Conservation (phyloP, 192 early-diverging fungal species). For the Coemansia sp. region DNA sequence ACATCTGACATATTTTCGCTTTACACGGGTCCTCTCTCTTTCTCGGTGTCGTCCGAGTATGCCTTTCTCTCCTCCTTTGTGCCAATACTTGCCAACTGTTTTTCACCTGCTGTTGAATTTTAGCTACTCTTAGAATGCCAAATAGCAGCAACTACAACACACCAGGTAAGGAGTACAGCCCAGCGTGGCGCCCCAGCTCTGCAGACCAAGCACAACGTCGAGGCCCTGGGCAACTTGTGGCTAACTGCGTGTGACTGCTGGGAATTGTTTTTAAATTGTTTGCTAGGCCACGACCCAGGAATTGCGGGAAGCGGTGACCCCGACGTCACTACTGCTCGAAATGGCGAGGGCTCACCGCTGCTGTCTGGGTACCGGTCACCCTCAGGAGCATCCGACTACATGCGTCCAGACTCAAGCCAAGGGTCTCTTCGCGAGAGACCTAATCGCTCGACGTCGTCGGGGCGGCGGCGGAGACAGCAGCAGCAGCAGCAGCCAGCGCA, state of each 20-base stretch:
- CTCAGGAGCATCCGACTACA: constrained; percentile 6
- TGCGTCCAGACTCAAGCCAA: constrained; percentile 28
- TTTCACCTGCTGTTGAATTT: not conserved
- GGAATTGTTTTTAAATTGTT: not conserved
- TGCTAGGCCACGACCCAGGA: not conserved
- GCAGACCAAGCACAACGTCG: not conserved
- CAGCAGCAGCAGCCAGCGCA: constrained; percentile 7
- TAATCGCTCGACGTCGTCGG: not conserved
- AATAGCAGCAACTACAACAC: not conserved
- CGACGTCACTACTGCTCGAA: not conserved
- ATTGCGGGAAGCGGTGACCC: not conserved
- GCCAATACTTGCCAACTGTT: not conserved
- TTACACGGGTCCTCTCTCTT: not conserved
- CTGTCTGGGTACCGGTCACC: constrained; percentile 12
- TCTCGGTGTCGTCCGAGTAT: not conserved
- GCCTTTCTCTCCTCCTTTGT: not conserved
- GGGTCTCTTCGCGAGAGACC: constrained; percentile 6
- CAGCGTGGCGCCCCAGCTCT: not conserved
- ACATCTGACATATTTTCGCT: not conserved
- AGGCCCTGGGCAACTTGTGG: not conserved
- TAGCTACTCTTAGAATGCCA: not conserved
- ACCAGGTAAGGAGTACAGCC: not conserved
- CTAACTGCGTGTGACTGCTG: constrained; percentile 2
- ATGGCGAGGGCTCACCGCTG: constrained; percentile 25
- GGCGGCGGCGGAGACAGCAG: constrained; percentile 15